phyloP scores from a whole-genome alignment of 352 stramenopile genomes.

The Phytopythium boreale region DNA sequence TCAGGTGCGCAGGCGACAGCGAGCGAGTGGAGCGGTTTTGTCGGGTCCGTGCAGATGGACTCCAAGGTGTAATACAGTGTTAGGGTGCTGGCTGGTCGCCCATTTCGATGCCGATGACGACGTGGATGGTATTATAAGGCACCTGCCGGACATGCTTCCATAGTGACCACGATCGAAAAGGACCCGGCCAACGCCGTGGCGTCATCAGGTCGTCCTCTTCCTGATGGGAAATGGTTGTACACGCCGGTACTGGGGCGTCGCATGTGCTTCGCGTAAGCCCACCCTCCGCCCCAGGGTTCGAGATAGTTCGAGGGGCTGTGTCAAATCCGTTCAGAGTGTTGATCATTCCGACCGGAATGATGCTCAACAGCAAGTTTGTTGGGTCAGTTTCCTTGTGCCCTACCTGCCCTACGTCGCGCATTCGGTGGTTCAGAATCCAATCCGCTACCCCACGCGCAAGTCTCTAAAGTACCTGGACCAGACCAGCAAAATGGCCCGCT shows the following conservation, averaged over 20 bases:
- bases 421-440: conserved; percentile 6
- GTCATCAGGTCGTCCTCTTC: not conserved
- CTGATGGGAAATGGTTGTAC: not conserved
- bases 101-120: not conserved
- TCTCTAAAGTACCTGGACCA: conserved; percentile 11
- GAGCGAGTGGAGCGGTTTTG: not conserved
- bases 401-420: not conserved
- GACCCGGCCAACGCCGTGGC: not conserved
- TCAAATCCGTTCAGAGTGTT: conserved; percentile 7
- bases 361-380: conserved; percentile 11
- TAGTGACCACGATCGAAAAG: too few species aligned
- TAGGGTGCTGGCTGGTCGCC: not conserved
- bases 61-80: not conserved
- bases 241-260: not conserved
- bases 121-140: too few species aligned
- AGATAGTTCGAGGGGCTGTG: not conserved
- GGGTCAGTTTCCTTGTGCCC: conserved; percentile 1
- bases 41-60: not conserved
- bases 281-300: too few species aligned
- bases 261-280: too few species aligned
- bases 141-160: too few species aligned
- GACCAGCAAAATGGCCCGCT: conserved; percentile 50
- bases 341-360: conserved; percentile 3
- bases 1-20: not conserved
- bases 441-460: conserved; percentile 9